Base-by-base conservation (phyloP, 2,329 filamentous ascomycete species). In the Alternaria sp. region DNA sequence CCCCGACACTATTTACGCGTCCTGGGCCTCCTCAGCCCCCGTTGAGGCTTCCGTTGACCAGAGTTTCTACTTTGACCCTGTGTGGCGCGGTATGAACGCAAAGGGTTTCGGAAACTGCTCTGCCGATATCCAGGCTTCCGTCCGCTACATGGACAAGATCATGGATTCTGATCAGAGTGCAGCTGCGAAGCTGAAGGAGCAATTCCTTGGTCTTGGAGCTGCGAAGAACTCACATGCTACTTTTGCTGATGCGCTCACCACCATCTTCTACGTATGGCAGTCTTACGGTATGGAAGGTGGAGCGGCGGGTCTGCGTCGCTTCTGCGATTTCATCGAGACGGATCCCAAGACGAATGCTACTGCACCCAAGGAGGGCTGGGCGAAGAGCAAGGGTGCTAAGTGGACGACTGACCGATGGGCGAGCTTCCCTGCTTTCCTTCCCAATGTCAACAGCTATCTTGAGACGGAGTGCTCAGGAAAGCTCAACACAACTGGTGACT, bases 61-160 rank as follows among this genome's bases (percentile, higher is more conserved):
- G 80, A 80, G 79, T n/a, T 71, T 79, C 22, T 86, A 85, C 66
- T 85, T 78, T 53, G 83, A 85, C 22, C 81, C 83, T 38, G 70
- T 86, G 2, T 82, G 82, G 64, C 78, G 76, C 11, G 82, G 81
- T 3, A 77, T 86, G 74, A 76, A 80, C 5, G 63, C 58, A 3
- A 72, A 77, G 41, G 79, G 79, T 16, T 80, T 72, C 26, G 75
- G 74, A 3, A 85, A 85, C 67, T 87, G 85, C 71, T 80, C 82
- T 12, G 75, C 76, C 12, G 83, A 86, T 59, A 77, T 85, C 51
- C 78, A 83, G 16, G 81, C 82, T 5, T 83, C 82, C 4, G 74
- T 85, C 38, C 62, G 73, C 26, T 84, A 84, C 63, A 83, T 86
- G 44, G 85, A 87, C 64, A 68, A 69, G 8, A 74, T 83, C 30